Percentiles rank a stretch among this genome's conserved stretches.
Conservation (phyloP, 2,329 filamentous ascomycete genomes). For the Fonsecaea pedrosoi region DNA sequence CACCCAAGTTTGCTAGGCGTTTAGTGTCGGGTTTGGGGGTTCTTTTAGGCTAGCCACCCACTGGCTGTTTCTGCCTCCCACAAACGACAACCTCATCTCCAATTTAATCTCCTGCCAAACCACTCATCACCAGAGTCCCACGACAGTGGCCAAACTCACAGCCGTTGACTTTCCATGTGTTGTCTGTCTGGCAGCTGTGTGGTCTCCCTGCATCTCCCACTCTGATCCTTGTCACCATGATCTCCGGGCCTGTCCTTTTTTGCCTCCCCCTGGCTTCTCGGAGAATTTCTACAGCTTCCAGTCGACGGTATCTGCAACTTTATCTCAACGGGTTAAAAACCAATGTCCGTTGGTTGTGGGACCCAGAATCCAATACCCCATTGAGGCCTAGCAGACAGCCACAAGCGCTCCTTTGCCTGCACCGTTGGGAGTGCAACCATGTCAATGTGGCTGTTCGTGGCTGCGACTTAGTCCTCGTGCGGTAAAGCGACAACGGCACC, state of each 20-base stretch:
- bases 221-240: slow-evolving; percentile 2
- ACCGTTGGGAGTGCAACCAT: slow-evolving; percentile 3
- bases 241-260: not conserved
- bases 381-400: slow-evolving; percentile 1
- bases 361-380: not conserved
- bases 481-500: slow-evolving; percentile 7
- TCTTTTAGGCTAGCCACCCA: slow-evolving; percentile 5
- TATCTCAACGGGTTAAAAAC: not conserved
- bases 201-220: not conserved
- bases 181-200: not conserved
- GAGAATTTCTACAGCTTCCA: slow-evolving; percentile 12
- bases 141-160: not conserved
- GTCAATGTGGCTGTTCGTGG: slow-evolving; percentile 24
- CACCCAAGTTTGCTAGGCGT: not conserved
- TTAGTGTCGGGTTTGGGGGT: not conserved
- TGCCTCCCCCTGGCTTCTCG: not conserved
- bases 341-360: slow-evolving; percentile 3
- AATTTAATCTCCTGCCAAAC: slow-evolving; percentile 9
- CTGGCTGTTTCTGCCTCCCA: not conserved
- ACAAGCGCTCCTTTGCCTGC: slow-evolving; percentile 8
- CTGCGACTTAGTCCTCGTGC: slow-evolving; percentile 16
- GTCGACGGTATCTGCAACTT: not conserved
- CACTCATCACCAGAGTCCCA: slow-evolving; percentile 10
- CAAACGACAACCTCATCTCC: slow-evolving; percentile 11
- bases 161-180: not conserved